Percentiles rank a stretch among this genome's conserved stretches.
Conservation (phyloP, 495 filamentous ascomycete species). For the Talaromyces trachyspermus region DNA sequence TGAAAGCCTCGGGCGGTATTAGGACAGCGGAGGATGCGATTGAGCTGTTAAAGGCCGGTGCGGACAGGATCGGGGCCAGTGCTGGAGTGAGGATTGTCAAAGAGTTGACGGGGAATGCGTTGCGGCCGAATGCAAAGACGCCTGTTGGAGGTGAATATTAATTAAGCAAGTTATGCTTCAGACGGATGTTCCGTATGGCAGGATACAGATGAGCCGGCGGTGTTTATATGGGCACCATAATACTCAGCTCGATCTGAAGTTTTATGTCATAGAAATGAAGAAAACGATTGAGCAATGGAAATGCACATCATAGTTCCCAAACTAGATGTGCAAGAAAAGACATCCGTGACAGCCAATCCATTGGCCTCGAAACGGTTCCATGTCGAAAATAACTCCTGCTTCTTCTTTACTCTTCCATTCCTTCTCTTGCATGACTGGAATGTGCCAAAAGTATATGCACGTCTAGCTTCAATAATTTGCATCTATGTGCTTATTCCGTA, state of each 20-base stretch:
- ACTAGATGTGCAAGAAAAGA: too few relatives aligned
- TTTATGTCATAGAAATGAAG: background rate
- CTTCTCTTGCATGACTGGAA: conserved; percentile 9
- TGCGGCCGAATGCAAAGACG: conserved; percentile 4
- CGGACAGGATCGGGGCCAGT: conserved; percentile 56
- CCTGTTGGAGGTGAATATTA: conserved; percentile 4
- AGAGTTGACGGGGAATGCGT: conserved; percentile 27
- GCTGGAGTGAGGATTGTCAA: conserved; percentile 50
- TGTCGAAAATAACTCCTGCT: conserved; percentile 1
- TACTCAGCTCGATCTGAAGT: too few relatives aligned
- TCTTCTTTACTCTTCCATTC: conserved; percentile 1
- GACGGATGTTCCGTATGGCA: background rate
- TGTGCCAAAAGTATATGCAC: background rate
- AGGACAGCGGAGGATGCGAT: conserved; percentile 43
- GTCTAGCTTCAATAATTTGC: background rate
- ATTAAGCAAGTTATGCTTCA: background rate
- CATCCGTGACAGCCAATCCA: too few relatives aligned
- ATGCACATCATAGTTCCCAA: background rate
- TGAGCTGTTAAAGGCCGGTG: conserved; percentile 57
- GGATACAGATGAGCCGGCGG: too few relatives aligned
- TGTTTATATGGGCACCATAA: too few relatives aligned
- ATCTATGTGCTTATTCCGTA: too few relatives aligned
- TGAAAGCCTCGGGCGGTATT: conserved; percentile 64
- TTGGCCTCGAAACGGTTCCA: background rate
- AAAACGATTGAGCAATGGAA: background rate